phyloP scores from a whole-genome alignment of 192 early-diverging fungal genomes.

The Umbelopsis sp. region DNA sequence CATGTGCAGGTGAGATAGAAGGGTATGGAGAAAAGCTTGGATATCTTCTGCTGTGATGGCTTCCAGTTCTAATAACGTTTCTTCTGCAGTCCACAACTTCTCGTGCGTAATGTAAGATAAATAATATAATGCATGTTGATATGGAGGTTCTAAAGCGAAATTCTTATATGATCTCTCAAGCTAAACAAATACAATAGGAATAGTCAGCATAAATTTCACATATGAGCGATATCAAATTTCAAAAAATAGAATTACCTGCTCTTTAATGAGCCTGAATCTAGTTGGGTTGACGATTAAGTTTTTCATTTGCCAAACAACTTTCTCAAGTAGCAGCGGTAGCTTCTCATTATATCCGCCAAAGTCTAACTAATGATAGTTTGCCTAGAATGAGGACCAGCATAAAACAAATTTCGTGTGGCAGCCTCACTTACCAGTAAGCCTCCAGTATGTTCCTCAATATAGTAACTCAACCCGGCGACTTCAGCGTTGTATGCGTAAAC shows the following conservation, averaged over 20 bases:
- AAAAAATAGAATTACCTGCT: slow-evolving; percentile 40
- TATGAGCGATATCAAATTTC: no score
- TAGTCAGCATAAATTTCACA: background rate
- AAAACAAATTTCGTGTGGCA: slow-evolving; percentile 23
- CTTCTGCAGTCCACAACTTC: slow-evolving; percentile 75
- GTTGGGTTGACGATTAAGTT: slow-evolving; percentile 53
- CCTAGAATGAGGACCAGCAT: slow-evolving; percentile 48
- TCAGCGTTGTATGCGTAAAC: slow-evolving; percentile 49
- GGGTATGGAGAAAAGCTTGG: slow-evolving; percentile 70
- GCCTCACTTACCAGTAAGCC: slow-evolving; percentile 56
- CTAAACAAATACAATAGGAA: background rate
- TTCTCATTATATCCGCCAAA: slow-evolving; percentile 87
- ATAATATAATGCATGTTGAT: slow-evolving; percentile 80
- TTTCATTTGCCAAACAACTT: slow-evolving; percentile 66
- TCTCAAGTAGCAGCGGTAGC: slow-evolving; percentile 63
- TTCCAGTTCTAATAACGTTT: slow-evolving; percentile 75
- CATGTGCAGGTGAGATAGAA: slow-evolving; percentile 71
- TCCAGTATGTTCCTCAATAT: slow-evolving; percentile 49
- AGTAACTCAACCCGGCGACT: slow-evolving; percentile 61
- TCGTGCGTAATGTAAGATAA: slow-evolving; percentile 76
- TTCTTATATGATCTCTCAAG: slow-evolving; percentile 72
- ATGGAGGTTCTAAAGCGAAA: slow-evolving; percentile 75
- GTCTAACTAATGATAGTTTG: slow-evolving; percentile 54
- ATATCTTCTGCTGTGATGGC: slow-evolving; percentile 74
- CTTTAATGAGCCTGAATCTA: slow-evolving; percentile 75